Evolutionary conservation across 805 yeast genomes (phyloP).

Genomic region (Candida suzukii): DNA sequence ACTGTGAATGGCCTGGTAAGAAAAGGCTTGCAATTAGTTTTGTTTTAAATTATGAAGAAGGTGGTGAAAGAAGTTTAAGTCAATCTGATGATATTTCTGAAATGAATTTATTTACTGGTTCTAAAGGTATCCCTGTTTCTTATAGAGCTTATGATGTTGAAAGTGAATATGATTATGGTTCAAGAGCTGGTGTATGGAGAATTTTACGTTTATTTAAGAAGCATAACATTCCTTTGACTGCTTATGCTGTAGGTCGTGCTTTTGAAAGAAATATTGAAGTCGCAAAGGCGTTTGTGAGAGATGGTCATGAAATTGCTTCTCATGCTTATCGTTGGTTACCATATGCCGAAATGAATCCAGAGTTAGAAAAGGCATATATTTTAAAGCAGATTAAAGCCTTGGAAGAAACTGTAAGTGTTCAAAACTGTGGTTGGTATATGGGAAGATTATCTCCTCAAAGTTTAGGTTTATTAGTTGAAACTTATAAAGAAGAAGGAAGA

Average conservation of each 20-base stretch:
- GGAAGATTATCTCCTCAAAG: slow-evolving; percentile 27
- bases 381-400: slow-evolving; percentile 21
- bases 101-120: slow-evolving; percentile 1
- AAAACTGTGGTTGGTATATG: slow-evolving; percentile 30
- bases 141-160: slow-evolving; percentile 7
- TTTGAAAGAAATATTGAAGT: slow-evolving; percentile 26
- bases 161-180: slow-evolving; percentile 9
- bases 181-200: slow-evolving; percentile 14
- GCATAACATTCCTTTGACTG: slow-evolving; percentile 24
- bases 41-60: slow-evolving; percentile 22
- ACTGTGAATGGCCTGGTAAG: slow-evolving; percentile 16
- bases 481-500: slow-evolving; percentile 24
- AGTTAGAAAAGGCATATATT: slow-evolving; percentile 26
- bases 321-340: slow-evolving; percentile 32
- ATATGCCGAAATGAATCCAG: slow-evolving; percentile 21
- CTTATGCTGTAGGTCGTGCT: slow-evolving; percentile 33
- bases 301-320: slow-evolving; percentile 31
- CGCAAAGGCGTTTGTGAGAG: slow-evolving; percentile 27
- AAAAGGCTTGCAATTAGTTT: slow-evolving; percentile 17
- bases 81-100: slow-evolving; percentile 12
- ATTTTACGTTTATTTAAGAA: slow-evolving; percentile 26
- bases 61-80: slow-evolving; percentile 14
- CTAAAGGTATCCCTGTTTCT: slow-evolving; percentile 2
- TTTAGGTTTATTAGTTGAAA: slow-evolving; percentile 26
- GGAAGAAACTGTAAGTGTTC: slow-evolving; percentile 25